Conservation (phyloP, 257 asterid genomes). For the Coffea eugenioides region DNA sequence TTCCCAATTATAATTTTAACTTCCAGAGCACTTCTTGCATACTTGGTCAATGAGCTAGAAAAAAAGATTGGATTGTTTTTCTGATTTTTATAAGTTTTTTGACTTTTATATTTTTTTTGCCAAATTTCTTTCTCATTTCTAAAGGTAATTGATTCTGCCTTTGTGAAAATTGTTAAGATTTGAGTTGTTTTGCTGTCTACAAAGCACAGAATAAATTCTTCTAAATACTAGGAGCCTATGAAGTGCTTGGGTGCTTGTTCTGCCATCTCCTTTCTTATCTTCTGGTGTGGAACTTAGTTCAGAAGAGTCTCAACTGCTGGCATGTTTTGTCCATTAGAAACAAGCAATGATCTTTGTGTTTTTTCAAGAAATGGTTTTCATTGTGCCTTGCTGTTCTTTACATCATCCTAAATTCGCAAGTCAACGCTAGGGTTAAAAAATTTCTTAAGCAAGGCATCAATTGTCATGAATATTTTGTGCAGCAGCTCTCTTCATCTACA, state of each 20-base stretch:
- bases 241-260: neutral
- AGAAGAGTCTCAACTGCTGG: neutral
- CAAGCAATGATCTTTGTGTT: neutral
- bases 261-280: neutral
- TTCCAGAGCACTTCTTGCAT: neutral
- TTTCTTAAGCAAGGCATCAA: constrained; percentile 8
- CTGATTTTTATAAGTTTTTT: neutral
- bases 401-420: neutral
- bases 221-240: neutral
- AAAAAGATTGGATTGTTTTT: neutral
- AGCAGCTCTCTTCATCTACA: constrained; percentile 23
- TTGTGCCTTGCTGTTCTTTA: neutral
- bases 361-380: too few relatives aligned
- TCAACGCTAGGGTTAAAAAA: constrained; percentile 5
- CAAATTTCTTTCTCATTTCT: neutral
- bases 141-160: neutral
- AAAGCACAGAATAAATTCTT: neutral
- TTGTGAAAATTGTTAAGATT: neutral
- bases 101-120: neutral
- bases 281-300: neutral
- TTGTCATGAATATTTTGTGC: constrained; percentile 13
- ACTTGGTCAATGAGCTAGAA: neutral
- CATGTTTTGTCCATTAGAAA: neutral
- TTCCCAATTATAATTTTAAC: neutral
- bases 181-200: neutral